Percentiles rank a stretch among this genome's conserved stretches.
Conservation (phyloP, 768 basidiomycete genomes). For the Candolleomyces eurysporus region DNA sequence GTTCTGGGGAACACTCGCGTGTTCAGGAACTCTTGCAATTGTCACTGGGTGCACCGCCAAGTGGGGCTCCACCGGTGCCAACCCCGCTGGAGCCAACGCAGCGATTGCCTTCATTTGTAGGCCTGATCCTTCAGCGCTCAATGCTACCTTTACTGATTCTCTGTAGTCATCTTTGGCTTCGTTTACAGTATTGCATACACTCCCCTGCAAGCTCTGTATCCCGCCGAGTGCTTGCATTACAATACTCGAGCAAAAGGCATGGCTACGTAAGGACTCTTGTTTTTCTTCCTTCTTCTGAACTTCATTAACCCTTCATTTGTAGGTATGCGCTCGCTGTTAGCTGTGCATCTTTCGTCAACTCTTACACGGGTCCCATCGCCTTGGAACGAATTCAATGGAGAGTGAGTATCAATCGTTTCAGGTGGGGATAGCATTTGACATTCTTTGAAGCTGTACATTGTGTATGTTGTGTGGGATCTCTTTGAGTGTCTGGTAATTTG, state of each 20-base stretch:
- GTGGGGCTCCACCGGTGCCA: constrained; percentile 33
- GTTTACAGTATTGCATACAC: constrained; percentile 56
- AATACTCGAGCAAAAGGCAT: constrained; percentile 63
- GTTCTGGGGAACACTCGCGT: constrained; percentile 46
- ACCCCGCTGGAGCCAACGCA: constrained; percentile 38
- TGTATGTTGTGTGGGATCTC: constrained; percentile 40
- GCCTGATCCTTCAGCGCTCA: constrained; percentile 10
- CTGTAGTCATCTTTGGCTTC: constrained; percentile 51
- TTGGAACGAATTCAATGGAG: constrained; percentile 33
- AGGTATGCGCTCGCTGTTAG: constrained; percentile 44
- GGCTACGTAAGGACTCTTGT: constrained; percentile 38
- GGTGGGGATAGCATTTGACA: not conserved
- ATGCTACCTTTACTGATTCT: constrained; percentile 4
- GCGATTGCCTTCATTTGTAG: constrained; percentile 47
- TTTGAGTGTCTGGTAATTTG: constrained; percentile 36
- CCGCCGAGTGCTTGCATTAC: constrained; percentile 53
- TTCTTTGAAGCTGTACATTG: constrained; percentile 30
- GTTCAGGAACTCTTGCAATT: constrained; percentile 36
- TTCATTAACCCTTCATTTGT: constrained; percentile 6
- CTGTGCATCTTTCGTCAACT: constrained; percentile 46
- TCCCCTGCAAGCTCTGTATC: constrained; percentile 57
- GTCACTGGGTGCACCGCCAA: constrained; percentile 44
- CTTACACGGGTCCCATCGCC: constrained; percentile 45
- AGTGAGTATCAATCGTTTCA: constrained; percentile 18
- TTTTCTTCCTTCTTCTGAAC: not conserved